Evolutionary conservation across 352 stramenopile genomes (phyloP).

Genomic region (Thraustotheca clavata): DNA sequence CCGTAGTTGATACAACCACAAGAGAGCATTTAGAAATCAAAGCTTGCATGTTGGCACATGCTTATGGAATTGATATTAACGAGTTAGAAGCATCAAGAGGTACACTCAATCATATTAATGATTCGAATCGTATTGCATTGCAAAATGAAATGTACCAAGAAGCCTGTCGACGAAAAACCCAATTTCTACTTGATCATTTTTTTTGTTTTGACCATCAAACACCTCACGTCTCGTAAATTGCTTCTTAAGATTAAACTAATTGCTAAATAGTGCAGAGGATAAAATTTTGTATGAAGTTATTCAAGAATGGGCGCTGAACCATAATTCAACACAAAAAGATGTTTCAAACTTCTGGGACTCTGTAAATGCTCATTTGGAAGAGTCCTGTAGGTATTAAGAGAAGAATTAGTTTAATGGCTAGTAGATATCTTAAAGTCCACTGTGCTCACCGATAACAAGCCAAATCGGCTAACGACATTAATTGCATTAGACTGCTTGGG

Average conservation of each 20-base stretch:
- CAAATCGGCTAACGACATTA: conserved; percentile 39
- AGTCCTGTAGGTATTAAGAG: conserved; percentile 38
- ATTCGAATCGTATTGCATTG: conserved; percentile 33
- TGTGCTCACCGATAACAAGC: conserved; percentile 34
- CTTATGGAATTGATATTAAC: conserved; percentile 43
- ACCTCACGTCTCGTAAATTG: neutral
- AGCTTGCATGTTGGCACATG: conserved; percentile 54
- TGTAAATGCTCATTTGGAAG: conserved; percentile 52
- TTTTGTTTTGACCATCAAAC: conserved; percentile 39
- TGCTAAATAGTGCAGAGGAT: conserved; percentile 26
- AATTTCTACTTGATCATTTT: conserved; percentile 61
- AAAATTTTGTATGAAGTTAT: conserved; percentile 50
- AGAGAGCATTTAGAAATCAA: conserved; percentile 61
- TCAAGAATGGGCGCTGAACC: conserved; percentile 48
- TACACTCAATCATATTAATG: conserved; percentile 30
- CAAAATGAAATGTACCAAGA: conserved; percentile 34
- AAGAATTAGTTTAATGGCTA: neutral
- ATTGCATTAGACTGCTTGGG: conserved; percentile 69
- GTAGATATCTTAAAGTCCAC: conserved; percentile 54
- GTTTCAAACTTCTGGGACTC: conserved; percentile 54
- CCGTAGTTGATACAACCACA: conserved; percentile 27
- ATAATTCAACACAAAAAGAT: conserved; percentile 32
- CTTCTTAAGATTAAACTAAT: neutral
- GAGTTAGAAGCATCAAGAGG: conserved; percentile 31
- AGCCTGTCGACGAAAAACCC: conserved; percentile 49